Conservation (phyloP, 768 basidiomycete genomes). For the Xerocomus potaroensis region DNA sequence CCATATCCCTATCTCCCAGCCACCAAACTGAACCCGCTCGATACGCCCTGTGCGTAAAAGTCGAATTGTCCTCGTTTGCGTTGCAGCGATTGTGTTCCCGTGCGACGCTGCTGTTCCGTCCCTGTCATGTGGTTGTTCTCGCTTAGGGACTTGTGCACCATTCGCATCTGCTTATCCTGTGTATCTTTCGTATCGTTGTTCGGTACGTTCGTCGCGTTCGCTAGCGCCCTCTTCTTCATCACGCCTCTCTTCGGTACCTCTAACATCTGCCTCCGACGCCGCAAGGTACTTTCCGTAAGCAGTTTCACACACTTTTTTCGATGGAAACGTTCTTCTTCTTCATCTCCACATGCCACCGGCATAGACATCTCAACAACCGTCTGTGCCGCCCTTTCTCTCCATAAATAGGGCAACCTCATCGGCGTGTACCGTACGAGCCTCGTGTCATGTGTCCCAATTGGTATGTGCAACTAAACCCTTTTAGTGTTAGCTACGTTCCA, state of each 20-base stretch:
- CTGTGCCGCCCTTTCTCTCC: conserved; percentile 9
- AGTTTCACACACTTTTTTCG: conserved; percentile 20
- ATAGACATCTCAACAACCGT: neutral
- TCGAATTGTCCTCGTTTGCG: conserved; percentile 11
- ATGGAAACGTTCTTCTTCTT: neutral
- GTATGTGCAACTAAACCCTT: conserved; percentile 8
- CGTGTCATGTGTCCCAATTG: conserved; percentile 14
- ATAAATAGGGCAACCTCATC: conserved; percentile 11
- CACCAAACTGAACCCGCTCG: conserved; percentile 17
- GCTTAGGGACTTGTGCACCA: conserved; percentile 12
- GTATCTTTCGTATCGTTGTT: neutral
- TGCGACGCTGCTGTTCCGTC: neutral
- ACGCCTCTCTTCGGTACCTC: neutral
- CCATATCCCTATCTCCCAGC: neutral
- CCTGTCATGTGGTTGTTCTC: neutral
- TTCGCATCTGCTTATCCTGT: neutral
- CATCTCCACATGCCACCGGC: neutral
- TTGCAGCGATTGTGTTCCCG: neutral
- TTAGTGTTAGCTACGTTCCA: neutral
- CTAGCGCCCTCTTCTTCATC: conserved; percentile 10
- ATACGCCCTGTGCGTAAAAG: conserved; percentile 11
- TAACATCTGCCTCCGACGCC: conserved; percentile 14
- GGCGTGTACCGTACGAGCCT: conserved; percentile 17
- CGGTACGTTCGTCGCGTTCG: conserved; percentile 10
- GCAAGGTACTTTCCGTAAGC: conserved; percentile 16